Evolutionary conservation across 805 yeast species (phyloP), one percentile per base, ranked within the genome.

Genomic region (Ogataea pini): DNA sequence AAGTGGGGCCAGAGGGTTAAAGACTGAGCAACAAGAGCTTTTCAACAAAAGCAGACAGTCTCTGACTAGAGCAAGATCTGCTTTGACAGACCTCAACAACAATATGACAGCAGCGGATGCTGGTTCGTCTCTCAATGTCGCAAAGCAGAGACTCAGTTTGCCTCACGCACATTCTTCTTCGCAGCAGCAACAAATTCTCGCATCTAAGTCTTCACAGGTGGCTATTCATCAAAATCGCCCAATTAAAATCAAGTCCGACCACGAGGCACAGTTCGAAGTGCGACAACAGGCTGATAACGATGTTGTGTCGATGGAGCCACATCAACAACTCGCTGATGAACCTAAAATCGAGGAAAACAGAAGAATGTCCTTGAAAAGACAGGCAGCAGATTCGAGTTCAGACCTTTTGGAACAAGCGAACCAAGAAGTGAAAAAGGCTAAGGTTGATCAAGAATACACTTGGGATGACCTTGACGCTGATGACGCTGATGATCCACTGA

Each of bases 401-500:
- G 75, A 75, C 55, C 49, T 67, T 8, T 36, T 59, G 32, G 60
- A 57, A 25, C 59, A 55, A 32, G 55, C 48, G 44, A 61, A 61
- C 19, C 66, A 61, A 42, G 69, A 63, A 33, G 48, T 51, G 20
- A 67, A 67, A 42, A 64, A 65, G 40, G 62, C 62, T 22, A 62
- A 62, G 46, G 60, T 61, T 17, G 82, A 75, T 52, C 56, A 48
- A 18, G 57, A 57, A 32, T 75, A 76, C 58, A 72, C 68, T 45
- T 81, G 90, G 89, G 90, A 85, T 61, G 89, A 85, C 64, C 70
- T 85, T 50, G 94, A 86, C 60, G 79, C 75, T 25, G 86, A 80
- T 52, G 91, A 86, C 62, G 62, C 68, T 40, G 85, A 82, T 54
- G 92, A 86, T 63, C 88, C 85, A 17, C 70, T 88, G 52, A 91